These are phyloP conservation scores for Fusarium mundagurra DNA, from an alignment of 2,329 filamentous ascomycete species.

Conservation along the genomic window DNA sequence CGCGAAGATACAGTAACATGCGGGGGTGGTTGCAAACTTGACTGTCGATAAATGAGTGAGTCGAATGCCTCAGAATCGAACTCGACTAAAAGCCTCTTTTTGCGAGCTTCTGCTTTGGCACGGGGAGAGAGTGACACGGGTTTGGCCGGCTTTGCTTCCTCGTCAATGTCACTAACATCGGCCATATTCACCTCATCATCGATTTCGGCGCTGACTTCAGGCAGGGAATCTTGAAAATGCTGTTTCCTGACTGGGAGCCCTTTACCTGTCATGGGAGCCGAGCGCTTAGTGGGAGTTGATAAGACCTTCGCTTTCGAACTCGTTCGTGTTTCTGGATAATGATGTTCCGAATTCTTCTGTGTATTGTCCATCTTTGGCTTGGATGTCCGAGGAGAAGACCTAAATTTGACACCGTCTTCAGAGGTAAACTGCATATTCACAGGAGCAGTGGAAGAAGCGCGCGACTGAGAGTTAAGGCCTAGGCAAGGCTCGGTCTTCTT, in stretches of 20 bases:
- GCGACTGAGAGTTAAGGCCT: not conserved
- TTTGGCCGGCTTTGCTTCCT: not conserved
- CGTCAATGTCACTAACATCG: constrained; percentile 15
- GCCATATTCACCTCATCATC: constrained; percentile 19
- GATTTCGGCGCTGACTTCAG: not conserved
- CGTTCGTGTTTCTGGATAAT: not conserved
- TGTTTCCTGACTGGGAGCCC: not conserved
- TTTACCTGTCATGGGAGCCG: not conserved
- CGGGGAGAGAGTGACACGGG: not conserved
- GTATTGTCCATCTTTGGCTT: not conserved
- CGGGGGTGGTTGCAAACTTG: constrained; percentile 37
- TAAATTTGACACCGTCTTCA: not conserved
- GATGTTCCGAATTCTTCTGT: constrained; percentile 1
- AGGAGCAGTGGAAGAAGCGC: not conserved
- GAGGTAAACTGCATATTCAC: not conserved
- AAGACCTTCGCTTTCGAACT: not conserved
- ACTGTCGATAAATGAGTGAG: constrained; percentile 52
- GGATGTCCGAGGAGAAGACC: not conserved
- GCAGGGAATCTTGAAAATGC: not conserved
- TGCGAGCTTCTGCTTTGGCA: constrained; percentile 15
- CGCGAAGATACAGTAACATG: constrained; percentile 26
- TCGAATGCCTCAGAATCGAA: constrained; percentile 49
- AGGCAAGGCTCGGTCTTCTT: not conserved
- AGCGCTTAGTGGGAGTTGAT: not conserved
- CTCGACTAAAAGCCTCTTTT: constrained; percentile 4